Base-by-base conservation (phyloP, 2,329 filamentous ascomycete species). In the Pezizomycotina sp. region DNA sequence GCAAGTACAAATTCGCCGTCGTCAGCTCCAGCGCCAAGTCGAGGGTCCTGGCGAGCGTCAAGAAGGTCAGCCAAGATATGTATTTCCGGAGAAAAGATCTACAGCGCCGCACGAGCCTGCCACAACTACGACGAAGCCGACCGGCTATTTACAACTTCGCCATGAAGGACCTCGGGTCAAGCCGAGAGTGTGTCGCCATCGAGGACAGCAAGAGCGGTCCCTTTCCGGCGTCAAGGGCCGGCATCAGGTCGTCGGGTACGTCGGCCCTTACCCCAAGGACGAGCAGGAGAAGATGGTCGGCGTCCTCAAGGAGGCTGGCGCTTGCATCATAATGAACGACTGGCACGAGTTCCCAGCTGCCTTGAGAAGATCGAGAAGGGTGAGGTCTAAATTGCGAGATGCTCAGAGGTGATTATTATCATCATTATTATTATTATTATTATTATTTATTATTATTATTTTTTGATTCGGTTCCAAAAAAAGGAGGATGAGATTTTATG, bases 141-240 rank as follows among this genome's bases (percentile, higher is more conserved):
- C 83, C 84, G 12, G 79, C 80, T 48, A 77, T 92, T 60, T 92
- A 92, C 63, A 60, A 82, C 47, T 68, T 76, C 56, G 78, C 83
- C 14, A 69, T 83, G 55, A 61, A 82, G 59, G 62, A 70, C 54
- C 66, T 91, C 33, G 76, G 75, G 44, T 77, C 77, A 60, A 63
- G 80, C 2, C 62, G 63, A 29, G 75, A 91, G 64, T 74, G 69
- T 48, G 66, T 92, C 20, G 78, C 83, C 15, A 70, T 92, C 41
- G 83, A 92, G 65, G 83, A 92, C 63, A 81, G 74, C 65, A 81
- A 79, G 68, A 82, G 75, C 50, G 83, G 83, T 44, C 78, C 79
- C 27, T 69, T 77, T 39, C 81, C 78, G 47, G 77, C 74, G 40
- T 72, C 74, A 52, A 68, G 78, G 42, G 83, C 83, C 12, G 71